Evolutionary conservation across 2,329 filamentous ascomycete genomes (phyloP).

Genomic region (Fusarium oxysporum): DNA sequence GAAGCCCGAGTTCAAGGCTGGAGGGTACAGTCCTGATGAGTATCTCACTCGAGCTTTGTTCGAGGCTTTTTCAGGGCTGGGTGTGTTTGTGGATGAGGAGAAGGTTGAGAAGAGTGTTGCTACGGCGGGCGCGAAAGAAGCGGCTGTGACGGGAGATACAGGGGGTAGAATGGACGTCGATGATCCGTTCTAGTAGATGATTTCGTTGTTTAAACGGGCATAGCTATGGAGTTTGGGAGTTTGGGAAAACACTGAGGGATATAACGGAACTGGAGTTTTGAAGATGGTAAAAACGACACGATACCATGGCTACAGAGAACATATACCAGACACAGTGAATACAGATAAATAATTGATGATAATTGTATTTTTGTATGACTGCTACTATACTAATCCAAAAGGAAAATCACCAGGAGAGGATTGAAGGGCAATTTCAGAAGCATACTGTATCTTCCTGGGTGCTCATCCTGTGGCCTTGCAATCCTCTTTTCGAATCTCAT

Average conservation of each 20-base stretch:
- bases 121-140: slow-evolving; percentile 52
- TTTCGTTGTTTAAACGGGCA: slow-evolving; percentile 23
- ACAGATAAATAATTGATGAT: background rate
- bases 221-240: slow-evolving; percentile 45
- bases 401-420: slow-evolving; percentile 26
- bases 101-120: slow-evolving; percentile 57
- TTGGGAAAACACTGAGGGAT: background rate
- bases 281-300: slow-evolving; percentile 1
- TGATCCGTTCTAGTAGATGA: slow-evolving; percentile 54
- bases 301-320: slow-evolving; percentile 17
- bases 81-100: slow-evolving; percentile 88
- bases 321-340: background rate
- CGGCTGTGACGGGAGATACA: slow-evolving; percentile 48
- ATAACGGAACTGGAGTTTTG: slow-evolving; percentile 8
- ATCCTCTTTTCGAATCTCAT: slow-evolving; percentile 42
- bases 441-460: background rate
- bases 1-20: slow-evolving; percentile 75
- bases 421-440: slow-evolving; percentile 1
- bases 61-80: slow-evolving; percentile 90
- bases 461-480: slow-evolving; percentile 21
- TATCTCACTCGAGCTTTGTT: slow-evolving; percentile 85
- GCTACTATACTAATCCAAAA: slow-evolving; percentile 44
- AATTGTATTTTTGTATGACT: slow-evolving; percentile 40
- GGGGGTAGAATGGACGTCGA: slow-evolving; percentile 62
- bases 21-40: slow-evolving; percentile 85